A percentile compares a stretch with the other conserved stretches of the same genome.
Conservation (phyloP, 495 filamentous ascomycete species). For the Aspergillus bridgeri region DNA sequence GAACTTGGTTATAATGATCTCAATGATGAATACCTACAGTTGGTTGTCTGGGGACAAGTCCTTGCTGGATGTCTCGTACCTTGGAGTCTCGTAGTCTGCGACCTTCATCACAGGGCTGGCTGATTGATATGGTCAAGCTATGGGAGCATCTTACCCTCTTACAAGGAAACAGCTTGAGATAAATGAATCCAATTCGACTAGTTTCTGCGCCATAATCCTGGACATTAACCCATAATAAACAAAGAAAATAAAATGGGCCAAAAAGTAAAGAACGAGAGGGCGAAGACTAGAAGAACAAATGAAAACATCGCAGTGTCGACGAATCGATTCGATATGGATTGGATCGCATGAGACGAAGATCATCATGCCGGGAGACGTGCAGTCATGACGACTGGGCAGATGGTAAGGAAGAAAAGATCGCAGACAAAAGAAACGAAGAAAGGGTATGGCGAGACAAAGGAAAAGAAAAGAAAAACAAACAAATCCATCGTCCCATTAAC, state of each 20-base stretch:
- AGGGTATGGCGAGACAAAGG: conserved; percentile 19
- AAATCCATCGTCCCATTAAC: conserved; percentile 4
- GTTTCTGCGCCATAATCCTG: conserved; percentile 6
- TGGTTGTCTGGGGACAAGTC: too few species aligned
- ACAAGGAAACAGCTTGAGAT: conserved; percentile 1
- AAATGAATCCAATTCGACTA: conserved; percentile 15
- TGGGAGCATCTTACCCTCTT: background rate
- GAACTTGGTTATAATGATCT: background rate
- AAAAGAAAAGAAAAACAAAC: conserved; percentile 14
- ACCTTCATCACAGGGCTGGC: too few species aligned
- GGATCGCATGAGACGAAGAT: conserved; percentile 6
- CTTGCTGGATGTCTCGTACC: too few species aligned
- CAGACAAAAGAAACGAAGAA: conserved; percentile 14
- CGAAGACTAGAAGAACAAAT: conserved; percentile 3
- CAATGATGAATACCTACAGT: too few species aligned
- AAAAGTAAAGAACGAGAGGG: conserved; percentile 1
- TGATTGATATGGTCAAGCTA: too few species aligned
- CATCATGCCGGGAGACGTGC: conserved; percentile 4
- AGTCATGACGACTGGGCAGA: conserved; percentile 19
- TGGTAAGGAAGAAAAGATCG: conserved; percentile 16
- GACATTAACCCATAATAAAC: conserved; percentile 7
- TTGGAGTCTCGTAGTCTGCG: too few species aligned
- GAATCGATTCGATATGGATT: background rate
- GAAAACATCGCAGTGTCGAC: background rate
- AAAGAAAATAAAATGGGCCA: conserved; percentile 2